Percentiles rank a stretch among this genome's conserved stretches.
These are phyloP conservation scores for Coprinopsis cinerea DNA, from an alignment of 768 basidiomycete species.

Conservation along the genomic window DNA sequence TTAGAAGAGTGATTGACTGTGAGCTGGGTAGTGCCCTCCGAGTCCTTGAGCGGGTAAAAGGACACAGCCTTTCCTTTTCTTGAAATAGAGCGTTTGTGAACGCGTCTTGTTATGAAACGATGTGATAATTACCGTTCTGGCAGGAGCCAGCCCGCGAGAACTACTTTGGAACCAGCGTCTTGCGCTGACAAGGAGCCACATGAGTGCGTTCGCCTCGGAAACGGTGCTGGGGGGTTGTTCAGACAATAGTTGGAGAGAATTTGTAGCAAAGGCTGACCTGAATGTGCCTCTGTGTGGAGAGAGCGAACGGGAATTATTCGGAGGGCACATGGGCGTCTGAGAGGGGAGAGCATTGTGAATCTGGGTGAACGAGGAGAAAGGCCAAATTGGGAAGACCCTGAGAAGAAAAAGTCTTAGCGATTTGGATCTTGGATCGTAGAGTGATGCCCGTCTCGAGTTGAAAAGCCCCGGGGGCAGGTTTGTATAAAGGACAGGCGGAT, in stretches of 20 bases:
- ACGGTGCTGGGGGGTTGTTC: constrained; percentile 40
- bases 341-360: neutral
- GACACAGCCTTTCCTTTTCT: constrained; percentile 71
- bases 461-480: neutral
- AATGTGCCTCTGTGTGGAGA: neutral
- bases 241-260: constrained; percentile 10
- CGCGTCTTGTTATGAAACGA: constrained; percentile 24
- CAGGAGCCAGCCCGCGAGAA: constrained; percentile 79
- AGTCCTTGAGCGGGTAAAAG: constrained; percentile 84
- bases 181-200: constrained; percentile 51
- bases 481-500: neutral
- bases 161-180: constrained; percentile 53
- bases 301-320: neutral
- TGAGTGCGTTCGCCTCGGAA: constrained; percentile 53
- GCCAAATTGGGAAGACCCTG: neutral
- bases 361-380: neutral
- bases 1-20: constrained; percentile 45
- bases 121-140: constrained; percentile 63
- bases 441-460: too few species aligned
- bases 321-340: neutral
- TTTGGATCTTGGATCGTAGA: too few species aligned
- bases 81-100: constrained; percentile 30
- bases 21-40: constrained; percentile 73
- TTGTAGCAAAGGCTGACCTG: neutral
- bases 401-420: neutral